Base-by-base conservation (phyloP, 345 rosid genomes). In the Citrus australasica region DNA sequence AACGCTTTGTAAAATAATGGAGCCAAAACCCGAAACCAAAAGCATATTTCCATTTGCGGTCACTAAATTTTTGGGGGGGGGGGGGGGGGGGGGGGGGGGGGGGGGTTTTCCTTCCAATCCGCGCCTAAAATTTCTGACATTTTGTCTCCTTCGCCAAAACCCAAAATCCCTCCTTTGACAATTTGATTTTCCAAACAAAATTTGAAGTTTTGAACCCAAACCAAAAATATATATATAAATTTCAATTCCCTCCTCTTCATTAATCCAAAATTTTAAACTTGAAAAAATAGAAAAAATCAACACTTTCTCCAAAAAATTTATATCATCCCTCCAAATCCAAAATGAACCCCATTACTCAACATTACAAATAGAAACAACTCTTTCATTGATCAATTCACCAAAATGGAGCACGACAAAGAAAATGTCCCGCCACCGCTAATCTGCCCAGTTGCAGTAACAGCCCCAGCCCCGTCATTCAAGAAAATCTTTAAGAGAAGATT, bases 401-500 rank as follows among this genome's bases (percentile, higher is more conserved):
- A 11, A 56, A 62, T 51, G 64, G 53, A 68, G 19, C 32, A 10
- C 46, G 27, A 46, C 74, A 64, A 80, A 60, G 79, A 83, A 24
- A 83, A 77, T 32, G 46, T 53, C 21, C 81, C 79, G 27, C 83
- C 81, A 22, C 4, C 33, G 66, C 27, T 81, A 67, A 22, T 40
- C 27, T 19, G 46, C 65, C 73, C 80, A 68, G 32, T 70, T 73
- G 28, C 59, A 14, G 46, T 0, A 10, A 25, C 25, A 25, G 25
- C 25, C 25, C 0, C 16, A 22, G 16, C 71, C 11, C 16, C 59
- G 5, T 25, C 78, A 32, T 33, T 35, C n/a, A 77, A 32, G 71
- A 83, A 75, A 77, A 46, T 22, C 10, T 77, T 77, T 3, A 77
- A 37, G 25, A 77, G 85, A 80, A 83, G 33, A 32, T 33, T 16